Conservation (phyloP, 2,329 filamentous ascomycete species). For the Ambrosiella cleistominuta region DNA sequence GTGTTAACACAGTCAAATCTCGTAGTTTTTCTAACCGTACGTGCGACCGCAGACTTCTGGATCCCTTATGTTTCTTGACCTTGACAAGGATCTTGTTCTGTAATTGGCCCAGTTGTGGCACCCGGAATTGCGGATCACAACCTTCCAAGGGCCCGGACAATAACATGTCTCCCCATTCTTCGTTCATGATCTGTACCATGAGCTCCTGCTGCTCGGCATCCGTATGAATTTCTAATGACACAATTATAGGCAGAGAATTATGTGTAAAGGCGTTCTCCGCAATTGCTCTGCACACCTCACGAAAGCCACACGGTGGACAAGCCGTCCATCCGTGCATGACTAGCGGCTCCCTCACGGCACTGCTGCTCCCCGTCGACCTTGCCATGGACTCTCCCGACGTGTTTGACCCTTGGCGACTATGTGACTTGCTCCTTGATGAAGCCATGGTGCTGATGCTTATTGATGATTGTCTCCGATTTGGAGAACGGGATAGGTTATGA, state of each 20-base stretch:
- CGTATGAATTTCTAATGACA: slow-evolving; percentile 85
- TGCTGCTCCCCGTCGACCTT: slow-evolving; percentile 8
- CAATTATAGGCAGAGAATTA: slow-evolving; percentile 66
- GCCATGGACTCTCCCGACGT: too few species aligned
- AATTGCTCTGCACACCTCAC: slow-evolving; percentile 69
- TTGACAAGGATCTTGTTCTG: slow-evolving; percentile 69
- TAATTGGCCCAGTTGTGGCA: slow-evolving; percentile 56
- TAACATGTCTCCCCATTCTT: slow-evolving; percentile 64
- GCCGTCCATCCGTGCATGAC: slow-evolving; percentile 73
- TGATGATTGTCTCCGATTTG: neutral
- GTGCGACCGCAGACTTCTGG: slow-evolving; percentile 13
- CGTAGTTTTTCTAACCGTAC: slow-evolving; percentile 17
- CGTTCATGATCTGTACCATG: slow-evolving; percentile 87
- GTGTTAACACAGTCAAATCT: slow-evolving; percentile 16
- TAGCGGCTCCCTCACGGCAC: slow-evolving; percentile 41
- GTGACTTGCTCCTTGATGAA: neutral
- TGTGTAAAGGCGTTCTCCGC: slow-evolving; percentile 59
- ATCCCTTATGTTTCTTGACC: slow-evolving; percentile 43
- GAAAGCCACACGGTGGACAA: slow-evolving; percentile 71
- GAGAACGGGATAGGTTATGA: neutral
- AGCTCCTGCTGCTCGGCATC: slow-evolving; percentile 65
- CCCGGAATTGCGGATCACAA: slow-evolving; percentile 33
- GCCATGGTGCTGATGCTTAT: neutral
- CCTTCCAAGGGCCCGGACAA: slow-evolving; percentile 40
- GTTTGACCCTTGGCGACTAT: too few species aligned